Evolutionary conservation across 108 stramenopile genomes (phyloP), one percentile per base, ranked within the genome.

Genomic region (Aurantiochytrium sp.): DNA sequence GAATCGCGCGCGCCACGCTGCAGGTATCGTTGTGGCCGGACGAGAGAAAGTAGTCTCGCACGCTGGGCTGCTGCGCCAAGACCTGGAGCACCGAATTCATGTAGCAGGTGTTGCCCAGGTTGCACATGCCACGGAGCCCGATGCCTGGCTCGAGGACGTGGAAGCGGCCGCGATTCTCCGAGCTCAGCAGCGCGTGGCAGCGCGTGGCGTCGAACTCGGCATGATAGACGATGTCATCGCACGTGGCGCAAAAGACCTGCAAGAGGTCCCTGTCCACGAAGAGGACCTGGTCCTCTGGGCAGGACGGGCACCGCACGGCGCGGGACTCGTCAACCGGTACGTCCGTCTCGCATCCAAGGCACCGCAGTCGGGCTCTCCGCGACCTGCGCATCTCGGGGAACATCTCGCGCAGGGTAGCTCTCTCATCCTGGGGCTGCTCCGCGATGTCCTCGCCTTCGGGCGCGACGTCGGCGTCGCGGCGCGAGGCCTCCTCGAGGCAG

Each of bases 71-170:
- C 42, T 81, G 73, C 50, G 41, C 73, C n/a, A 81, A 45, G 73
- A 81, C 73, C n/a, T 86, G 86, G 37, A 86, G 86, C 12, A 39
- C 55, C 15, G 86, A 55, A 39, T 86, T 86, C 86, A 86, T 86
- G 37, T 68, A 86, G 86, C 86, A 86, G 6, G 86, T 86, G 3
- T 86, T 86, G 6, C 86, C 86, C 2, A 86, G 39, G 55, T 86
- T 86, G 59, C 65, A 68, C 65, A 86, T 37, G 54, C 86, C 86
- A 1, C 73, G 73, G 39, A 81, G 73, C 12, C 73, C 73, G 30
- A 81, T 15, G 17, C 73, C 73, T n/a, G 73, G 73, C 73, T 81
- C 73, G 42, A 81, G 45, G 24, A 48, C 73, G 3, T 5, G 24
- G 24, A 48, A 41, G 21, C 45, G 39, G 12, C 73, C 73, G 21